phyloP scores from a whole-genome alignment of 768 basidiomycete genomes.

The Pleurotus giganteus region DNA sequence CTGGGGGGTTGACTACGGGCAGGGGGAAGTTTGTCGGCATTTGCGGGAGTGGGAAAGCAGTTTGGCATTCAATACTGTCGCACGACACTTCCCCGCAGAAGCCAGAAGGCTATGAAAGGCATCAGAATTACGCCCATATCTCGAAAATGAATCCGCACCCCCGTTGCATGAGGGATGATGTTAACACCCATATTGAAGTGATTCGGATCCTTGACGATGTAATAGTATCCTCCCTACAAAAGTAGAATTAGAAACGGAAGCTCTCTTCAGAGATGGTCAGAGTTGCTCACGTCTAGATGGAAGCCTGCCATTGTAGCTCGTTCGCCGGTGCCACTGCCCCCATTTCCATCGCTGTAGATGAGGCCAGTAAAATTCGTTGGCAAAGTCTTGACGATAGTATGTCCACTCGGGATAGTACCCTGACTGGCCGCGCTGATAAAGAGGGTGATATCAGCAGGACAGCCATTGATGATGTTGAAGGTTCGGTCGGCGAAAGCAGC shows the following conservation, averaged over 20 bases:
- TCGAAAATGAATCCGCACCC: conserved; percentile 15
- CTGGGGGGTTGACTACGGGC: background rate
- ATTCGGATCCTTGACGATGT: conserved; percentile 27
- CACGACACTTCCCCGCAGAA: conserved; percentile 9
- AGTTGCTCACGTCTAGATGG: conserved; percentile 12
- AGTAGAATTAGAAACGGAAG: background rate
- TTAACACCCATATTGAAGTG: conserved; percentile 32
- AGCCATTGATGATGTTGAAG: conserved; percentile 20
- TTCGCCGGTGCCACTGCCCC: conserved; percentile 16
- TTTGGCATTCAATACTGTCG: conserved; percentile 5
- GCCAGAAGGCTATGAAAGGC: conserved; percentile 13
- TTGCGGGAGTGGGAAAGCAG: background rate
- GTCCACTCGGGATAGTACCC: conserved; percentile 13
- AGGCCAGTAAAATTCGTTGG: conserved; percentile 14
- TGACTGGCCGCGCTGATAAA: conserved; percentile 16
- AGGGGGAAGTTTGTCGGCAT: background rate
- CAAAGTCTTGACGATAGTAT: conserved; percentile 13
- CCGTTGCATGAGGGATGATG: conserved; percentile 22
- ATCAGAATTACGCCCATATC: background rate
- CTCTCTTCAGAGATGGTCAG: conserved; percentile 1
- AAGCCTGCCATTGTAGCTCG: conserved; percentile 21
- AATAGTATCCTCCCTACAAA: conserved; percentile 24
- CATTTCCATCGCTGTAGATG: conserved; percentile 21
- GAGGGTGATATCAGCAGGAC: conserved; percentile 19
- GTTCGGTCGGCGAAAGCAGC: background rate